Conservation (phyloP, 225 moss, liverwort and hornwort species). For the Thuidium tamariscinum region DNA sequence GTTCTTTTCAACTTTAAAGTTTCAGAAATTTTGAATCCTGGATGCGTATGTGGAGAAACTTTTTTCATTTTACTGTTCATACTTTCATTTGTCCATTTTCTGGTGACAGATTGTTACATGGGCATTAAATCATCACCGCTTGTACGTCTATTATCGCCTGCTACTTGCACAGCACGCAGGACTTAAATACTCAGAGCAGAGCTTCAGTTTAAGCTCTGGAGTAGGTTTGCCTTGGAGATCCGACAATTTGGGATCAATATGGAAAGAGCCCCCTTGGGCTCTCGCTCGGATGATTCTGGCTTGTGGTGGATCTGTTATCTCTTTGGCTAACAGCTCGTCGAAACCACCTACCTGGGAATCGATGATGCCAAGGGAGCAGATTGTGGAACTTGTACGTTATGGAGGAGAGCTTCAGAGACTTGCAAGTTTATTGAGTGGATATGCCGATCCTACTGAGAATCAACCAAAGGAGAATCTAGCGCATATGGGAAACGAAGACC, state of each 20-base stretch:
- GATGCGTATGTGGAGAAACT: not conserved
- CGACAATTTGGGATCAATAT: conserved; percentile 48
- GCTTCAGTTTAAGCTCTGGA: conserved; percentile 42
- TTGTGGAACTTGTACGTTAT: conserved; percentile 75
- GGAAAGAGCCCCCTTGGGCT: conserved; percentile 68
- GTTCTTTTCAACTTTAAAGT: not conserved
- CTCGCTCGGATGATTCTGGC: conserved; percentile 71
- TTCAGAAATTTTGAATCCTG: not conserved
- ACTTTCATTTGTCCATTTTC: not conserved
- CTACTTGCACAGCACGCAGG: conserved; percentile 42
- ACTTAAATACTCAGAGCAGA: conserved; percentile 21
- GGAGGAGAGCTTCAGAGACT: conserved; percentile 75
- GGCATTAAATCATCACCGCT: conserved; percentile 61
- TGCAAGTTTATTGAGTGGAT: conserved; percentile 37
- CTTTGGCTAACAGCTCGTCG: not conserved
- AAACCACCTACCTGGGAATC: conserved; percentile 1
- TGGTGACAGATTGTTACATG: conserved; percentile 46
- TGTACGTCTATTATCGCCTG: conserved; percentile 56
- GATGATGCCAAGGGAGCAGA: conserved; percentile 48
- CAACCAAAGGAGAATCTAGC: not conserved
- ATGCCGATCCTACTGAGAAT: conserved; percentile 6
- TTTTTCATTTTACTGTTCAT: not conserved
- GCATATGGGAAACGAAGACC: conserved; percentile 22
- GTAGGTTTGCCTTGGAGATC: conserved; percentile 33
- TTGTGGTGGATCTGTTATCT: conserved; percentile 57